These are phyloP conservation scores for Neurospora africana DNA, from an alignment of 495 filamentous ascomycete genomes.

Conservation along the genomic window DNA sequence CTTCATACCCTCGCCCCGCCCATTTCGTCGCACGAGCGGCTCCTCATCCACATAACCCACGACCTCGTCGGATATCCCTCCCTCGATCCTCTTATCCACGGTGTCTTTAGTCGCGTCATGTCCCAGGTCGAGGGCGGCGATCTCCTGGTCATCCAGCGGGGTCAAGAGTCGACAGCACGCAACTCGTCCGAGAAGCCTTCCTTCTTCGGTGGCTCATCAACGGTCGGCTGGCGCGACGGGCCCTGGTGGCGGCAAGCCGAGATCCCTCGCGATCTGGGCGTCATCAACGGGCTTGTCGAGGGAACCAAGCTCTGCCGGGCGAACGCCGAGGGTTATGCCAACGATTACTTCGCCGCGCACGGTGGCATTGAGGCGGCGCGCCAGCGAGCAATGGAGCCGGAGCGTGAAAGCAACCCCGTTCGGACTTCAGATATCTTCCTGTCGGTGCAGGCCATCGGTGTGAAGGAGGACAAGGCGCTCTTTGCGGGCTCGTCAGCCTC, in stretches of 20 bases:
- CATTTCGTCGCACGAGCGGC: conserved; percentile 93
- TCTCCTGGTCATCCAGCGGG: conserved; percentile 89
- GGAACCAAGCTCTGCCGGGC: conserved; percentile 82
- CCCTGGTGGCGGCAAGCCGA: conserved; percentile 86
- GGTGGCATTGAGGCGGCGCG: conserved; percentile 76
- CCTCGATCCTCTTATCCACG: conserved; percentile 85
- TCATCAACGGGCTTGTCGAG: conserved; percentile 69
- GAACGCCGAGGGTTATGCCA: conserved; percentile 76
- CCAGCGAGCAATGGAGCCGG: conserved; percentile 58
- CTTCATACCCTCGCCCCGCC: conserved; percentile 91
- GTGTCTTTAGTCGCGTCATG: conserved; percentile 94
- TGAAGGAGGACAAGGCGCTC: conserved; percentile 51
- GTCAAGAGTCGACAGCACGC: conserved; percentile 66
- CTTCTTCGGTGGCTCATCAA: conserved; percentile 43
- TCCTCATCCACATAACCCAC: conserved; percentile 96
- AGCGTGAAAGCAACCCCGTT: conserved; percentile 77
- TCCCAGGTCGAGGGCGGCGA: conserved; percentile 96
- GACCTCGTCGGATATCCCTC: conserved; percentile 89
- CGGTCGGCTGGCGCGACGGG: conserved; percentile 72
- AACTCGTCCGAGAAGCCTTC: conserved; percentile 44
- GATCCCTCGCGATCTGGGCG: conserved; percentile 62
- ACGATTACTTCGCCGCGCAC: conserved; percentile 64
- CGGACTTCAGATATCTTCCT: conserved; percentile 92
- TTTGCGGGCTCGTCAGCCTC: conserved; percentile 45
- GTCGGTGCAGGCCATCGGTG: conserved; percentile 71